Evolutionary conservation across 305 asterid genomes (phyloP).

Genomic region (Caryopteris hybrid): DNA sequence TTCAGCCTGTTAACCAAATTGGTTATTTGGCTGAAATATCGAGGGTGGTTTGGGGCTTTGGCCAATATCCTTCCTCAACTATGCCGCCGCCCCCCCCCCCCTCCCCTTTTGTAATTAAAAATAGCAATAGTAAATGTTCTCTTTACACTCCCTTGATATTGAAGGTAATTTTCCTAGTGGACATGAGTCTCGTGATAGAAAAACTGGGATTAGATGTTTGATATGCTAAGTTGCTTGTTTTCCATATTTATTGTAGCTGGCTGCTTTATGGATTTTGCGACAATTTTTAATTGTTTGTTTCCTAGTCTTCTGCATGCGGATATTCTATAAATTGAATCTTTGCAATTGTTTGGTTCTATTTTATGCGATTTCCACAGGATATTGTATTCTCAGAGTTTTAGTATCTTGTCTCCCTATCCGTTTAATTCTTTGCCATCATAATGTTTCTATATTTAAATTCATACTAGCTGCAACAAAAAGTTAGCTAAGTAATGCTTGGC

Average conservation of each 20-base stretch:
- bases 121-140: no score
- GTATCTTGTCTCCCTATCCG: background rate
- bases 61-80: no score
- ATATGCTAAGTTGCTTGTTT: no score
- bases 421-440: background rate
- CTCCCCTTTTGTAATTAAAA: no score
- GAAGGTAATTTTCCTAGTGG: no score
- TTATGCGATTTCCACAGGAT: background rate
- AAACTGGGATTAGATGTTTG: no score
- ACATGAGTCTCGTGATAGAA: no score
- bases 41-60: no score
- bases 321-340: background rate
- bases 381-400: background rate
- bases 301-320: background rate
- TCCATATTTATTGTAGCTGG: no score
- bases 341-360: background rate
- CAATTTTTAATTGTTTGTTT: background rate
- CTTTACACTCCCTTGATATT: background rate
- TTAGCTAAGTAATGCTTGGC: background rate
- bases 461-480: background rate
- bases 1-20: no score
- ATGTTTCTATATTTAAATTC: background rate
- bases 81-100: no score
- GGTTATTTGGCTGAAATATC: no score
- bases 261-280: background rate